Conservation (phyloP, 2,329 filamentous ascomycete genomes). For the Colletotrichum cuscutae region DNA sequence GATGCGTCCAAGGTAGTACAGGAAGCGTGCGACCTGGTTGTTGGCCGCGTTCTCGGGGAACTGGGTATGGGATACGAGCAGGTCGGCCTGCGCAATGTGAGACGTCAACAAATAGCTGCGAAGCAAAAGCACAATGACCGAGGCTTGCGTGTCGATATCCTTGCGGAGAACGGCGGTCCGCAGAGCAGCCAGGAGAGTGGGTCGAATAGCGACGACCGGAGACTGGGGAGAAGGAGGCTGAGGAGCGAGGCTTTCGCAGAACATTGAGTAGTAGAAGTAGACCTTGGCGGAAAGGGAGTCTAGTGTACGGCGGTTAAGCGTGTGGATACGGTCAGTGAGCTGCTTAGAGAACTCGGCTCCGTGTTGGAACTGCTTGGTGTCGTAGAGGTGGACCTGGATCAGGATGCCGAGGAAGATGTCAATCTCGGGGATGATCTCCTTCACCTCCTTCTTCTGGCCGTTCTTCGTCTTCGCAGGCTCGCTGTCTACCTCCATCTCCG, state of each 20-base stretch:
- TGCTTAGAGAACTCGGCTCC: constrained; percentile 87
- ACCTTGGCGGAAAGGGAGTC: constrained; percentile 94
- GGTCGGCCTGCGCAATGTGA: constrained; percentile 95
- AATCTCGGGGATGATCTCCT: constrained; percentile 86
- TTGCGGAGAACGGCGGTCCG: constrained; percentile 96
- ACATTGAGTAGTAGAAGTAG: constrained; percentile 98
- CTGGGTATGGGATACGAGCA: constrained; percentile 93
- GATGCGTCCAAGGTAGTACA: constrained; percentile 97
- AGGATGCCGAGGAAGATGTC: constrained; percentile 91
- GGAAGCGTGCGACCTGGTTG: constrained; percentile 96
- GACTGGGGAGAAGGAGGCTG: constrained; percentile 90
- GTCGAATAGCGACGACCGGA: constrained; percentile 86
- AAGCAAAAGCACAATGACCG: constrained; percentile 92
- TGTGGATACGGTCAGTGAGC: constrained; percentile 85
- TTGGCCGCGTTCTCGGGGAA: constrained; percentile 95
- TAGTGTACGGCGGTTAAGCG: constrained; percentile 90
- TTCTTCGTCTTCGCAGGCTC: constrained; percentile 67
- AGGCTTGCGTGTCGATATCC: constrained; percentile 96
- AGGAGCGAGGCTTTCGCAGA: constrained; percentile 90
- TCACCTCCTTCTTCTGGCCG: constrained; percentile 71
- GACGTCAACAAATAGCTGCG: constrained; percentile 97
- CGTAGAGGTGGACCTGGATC: constrained; percentile 87
- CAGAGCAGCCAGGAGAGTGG: constrained; percentile 86
- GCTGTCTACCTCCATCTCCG: constrained; percentile 80
- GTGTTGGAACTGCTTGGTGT: constrained; percentile 81